Evolutionary conservation across 306 rosid genomes (phyloP), one percentile per base, ranked within the genome.

Genomic region (Fagus sylvatica): DNA sequence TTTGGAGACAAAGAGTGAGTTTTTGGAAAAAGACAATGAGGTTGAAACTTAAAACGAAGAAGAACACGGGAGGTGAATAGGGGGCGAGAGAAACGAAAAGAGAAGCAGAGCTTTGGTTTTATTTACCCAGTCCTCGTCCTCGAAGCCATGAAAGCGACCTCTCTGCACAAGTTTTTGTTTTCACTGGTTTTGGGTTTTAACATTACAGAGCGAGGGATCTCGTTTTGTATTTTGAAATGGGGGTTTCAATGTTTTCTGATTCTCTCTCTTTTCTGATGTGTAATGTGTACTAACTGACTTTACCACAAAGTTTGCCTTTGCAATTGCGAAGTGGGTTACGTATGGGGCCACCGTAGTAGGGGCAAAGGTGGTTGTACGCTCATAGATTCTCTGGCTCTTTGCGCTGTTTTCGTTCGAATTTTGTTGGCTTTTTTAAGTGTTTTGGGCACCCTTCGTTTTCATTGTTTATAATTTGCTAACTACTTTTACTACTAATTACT

Each of bases 71-170:
- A 64, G 70, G 74, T 69, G 79, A 78, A 22, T 22, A 80, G 80
- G 42, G 76, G 78, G 70, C 73, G 73, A 80, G 79, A 90, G 62
- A 79, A 85, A 73, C 85, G 65, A 74, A 48, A 79, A 83, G 75
- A 67, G 75, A 67, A 62, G 49, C 82, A 81, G 64, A 74, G 78
- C 76, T 40, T 85, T 84, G 89, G 82, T 82, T 76, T 87, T 80
- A 88, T 46, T 39, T 60, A 84, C 84, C 83, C 83, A 79, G 76
- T 49, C 77, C 86, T 74, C 80, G 81, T 78, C 43, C 69, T 71
- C 76, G 67, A 78, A 76, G 81, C 84, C 79, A 68, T 84, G 91
- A 88, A 78, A 90, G 87, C 85, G 76, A 82, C 90, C 79, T 77
- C 82, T 80, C 89, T 57, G 65, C 53, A 42, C 40, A 79, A 82